phyloP scores from a whole-genome alignment of 192 early-diverging fungal genomes.

The Podila minutissima region DNA sequence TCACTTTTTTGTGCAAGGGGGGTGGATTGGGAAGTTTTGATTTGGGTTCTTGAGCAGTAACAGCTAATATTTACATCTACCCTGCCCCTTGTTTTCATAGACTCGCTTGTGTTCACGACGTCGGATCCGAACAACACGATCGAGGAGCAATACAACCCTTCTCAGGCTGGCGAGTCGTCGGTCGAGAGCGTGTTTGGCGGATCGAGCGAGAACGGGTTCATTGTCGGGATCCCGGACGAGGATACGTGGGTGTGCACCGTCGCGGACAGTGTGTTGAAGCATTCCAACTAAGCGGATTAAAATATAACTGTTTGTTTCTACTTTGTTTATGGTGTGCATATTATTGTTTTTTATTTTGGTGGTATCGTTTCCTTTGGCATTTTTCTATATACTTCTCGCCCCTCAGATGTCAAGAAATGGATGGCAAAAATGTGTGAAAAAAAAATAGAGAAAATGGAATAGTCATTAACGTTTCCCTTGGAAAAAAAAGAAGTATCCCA shows the following conservation, averaged over 20 bases:
- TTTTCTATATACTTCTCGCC: not conserved
- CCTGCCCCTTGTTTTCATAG: slow-evolving; percentile 2
- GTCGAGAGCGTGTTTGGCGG: slow-evolving; percentile 54
- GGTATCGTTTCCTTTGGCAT: not conserved
- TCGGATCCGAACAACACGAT: slow-evolving; percentile 42
- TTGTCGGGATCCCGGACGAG: slow-evolving; percentile 49
- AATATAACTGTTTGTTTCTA: not conserved
- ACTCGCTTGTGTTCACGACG: slow-evolving; percentile 5
- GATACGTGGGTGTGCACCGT: slow-evolving; percentile 51
- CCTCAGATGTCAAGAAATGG: too few species aligned
- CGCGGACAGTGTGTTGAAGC: slow-evolving; percentile 33
- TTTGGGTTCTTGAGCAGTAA: not conserved
- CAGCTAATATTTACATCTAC: not conserved
- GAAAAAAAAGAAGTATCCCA: not conserved
- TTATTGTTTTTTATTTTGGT: slow-evolving; percentile 2
- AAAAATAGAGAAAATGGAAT: slow-evolving; percentile 1
- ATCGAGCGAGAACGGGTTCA: slow-evolving; percentile 63
- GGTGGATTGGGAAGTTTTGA: too few species aligned
- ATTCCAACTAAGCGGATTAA: slow-evolving; percentile 3
- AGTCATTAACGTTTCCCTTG: not conserved
- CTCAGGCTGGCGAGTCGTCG: not conserved
- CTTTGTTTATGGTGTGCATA: not conserved
- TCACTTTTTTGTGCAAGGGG: not conserved
- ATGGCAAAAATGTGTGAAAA: not conserved
- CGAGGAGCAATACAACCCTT: not conserved